Evolutionary conservation across 805 yeast genomes (phyloP).

Genomic region (Priceomyces castillae): DNA sequence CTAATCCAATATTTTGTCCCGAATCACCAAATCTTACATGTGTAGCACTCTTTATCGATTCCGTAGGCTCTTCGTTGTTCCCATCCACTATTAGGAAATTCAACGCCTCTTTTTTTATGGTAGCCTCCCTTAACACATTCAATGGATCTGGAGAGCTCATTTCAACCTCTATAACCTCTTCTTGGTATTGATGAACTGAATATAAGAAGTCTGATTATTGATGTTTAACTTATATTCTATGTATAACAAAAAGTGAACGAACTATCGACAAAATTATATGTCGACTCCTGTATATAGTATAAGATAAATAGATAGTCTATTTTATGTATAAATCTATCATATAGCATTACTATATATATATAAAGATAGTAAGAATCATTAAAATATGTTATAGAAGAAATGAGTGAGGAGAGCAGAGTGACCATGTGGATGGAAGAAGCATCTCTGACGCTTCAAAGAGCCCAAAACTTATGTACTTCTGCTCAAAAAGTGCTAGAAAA

Average conservation of each 20-base stretch:
- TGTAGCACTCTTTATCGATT: constrained; percentile 34
- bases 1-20: constrained; percentile 29
- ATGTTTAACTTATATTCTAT: background rate
- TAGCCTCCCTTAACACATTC: constrained; percentile 26
- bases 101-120: constrained; percentile 22
- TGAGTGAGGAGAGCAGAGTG: constrained; percentile 7
- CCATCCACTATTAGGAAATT: constrained; percentile 15
- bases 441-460: constrained; percentile 23
- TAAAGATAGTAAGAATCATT: no score
- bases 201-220: background rate
- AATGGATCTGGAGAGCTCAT: constrained; percentile 21
- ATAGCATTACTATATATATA: no score
- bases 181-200: background rate
- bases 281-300: background rate
- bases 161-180: background rate
- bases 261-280: background rate
- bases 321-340: no score
- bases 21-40: constrained; percentile 31
- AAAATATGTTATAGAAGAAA: background rate
- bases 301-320: background rate
- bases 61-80: constrained; percentile 12
- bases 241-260: background rate
- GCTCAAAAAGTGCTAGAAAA: constrained; percentile 32
- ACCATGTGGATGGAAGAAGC: constrained; percentile 31
- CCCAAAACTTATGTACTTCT: constrained; percentile 29